A percentile compares a stretch with the other conserved stretches of the same genome.
phyloP scores from a whole-genome alignment of 495 filamentous ascomycete genomes.

The Glarea lozoyensis region DNA sequence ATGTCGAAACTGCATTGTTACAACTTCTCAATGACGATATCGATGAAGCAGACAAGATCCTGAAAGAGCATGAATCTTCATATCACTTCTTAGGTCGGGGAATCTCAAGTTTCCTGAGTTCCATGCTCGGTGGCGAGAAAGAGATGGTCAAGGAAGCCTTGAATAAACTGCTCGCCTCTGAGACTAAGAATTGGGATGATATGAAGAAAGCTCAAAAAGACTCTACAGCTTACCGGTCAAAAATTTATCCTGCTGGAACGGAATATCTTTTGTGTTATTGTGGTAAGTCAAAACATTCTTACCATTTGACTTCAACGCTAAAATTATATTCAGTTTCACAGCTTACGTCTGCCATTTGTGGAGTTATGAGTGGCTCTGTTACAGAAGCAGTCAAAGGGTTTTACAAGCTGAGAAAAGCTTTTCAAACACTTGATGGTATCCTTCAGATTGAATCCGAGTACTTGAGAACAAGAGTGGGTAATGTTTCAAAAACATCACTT shows the following conservation, averaged over 20 bases:
- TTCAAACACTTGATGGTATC: slow-evolving; percentile 71
- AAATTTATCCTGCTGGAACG: slow-evolving; percentile 69
- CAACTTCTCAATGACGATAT: slow-evolving; percentile 93
- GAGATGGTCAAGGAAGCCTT: slow-evolving; percentile 87
- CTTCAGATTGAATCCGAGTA: slow-evolving; percentile 36
- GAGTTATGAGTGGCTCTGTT: slow-evolving; percentile 83
- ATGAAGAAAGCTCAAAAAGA: slow-evolving; percentile 63
- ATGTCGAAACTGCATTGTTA: slow-evolving; percentile 35
- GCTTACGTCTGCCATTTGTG: slow-evolving; percentile 82
- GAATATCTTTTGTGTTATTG: slow-evolving; percentile 66
- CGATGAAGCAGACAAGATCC: slow-evolving; percentile 66
- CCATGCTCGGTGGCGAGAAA: slow-evolving; percentile 86
- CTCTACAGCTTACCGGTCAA: slow-evolving; percentile 23
- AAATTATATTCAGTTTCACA: slow-evolving; percentile 59
- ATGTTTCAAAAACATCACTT: not conserved
- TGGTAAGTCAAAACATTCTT: slow-evolving; percentile 1
- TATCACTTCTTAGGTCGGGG: slow-evolving; percentile 85
- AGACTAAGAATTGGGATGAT: slow-evolving; percentile 67
- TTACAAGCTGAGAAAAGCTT: slow-evolving; percentile 88
- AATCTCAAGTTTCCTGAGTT: slow-evolving; percentile 74
- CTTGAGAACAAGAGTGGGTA: slow-evolving; percentile 21
- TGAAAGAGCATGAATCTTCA: slow-evolving; percentile 69
- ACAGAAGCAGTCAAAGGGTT: slow-evolving; percentile 88
- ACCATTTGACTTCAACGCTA: not conserved
- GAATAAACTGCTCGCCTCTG: slow-evolving; percentile 65